phyloP scores from a whole-genome alignment of 106 monocot species.

The Platanthera zijinensis region DNA sequence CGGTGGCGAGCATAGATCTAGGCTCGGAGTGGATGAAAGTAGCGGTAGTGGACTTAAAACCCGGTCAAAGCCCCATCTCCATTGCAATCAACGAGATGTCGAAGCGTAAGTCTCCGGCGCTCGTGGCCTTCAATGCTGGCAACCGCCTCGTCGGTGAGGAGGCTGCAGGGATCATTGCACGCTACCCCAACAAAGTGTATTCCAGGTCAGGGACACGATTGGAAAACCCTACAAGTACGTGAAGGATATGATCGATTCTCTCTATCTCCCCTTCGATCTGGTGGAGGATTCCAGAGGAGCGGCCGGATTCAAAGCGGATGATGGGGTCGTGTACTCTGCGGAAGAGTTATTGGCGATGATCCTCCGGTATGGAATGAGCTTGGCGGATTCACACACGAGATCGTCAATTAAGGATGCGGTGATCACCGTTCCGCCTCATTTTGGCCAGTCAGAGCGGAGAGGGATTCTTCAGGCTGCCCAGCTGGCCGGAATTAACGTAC shows the following conservation, averaged over 20 bases:
- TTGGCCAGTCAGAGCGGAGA: conserved; percentile 89
- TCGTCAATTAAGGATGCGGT: conserved; percentile 60
- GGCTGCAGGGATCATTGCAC: conserved; percentile 77
- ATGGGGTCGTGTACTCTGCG: conserved; percentile 51
- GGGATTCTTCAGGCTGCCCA: conserved; percentile 78
- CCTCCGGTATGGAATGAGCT: conserved; percentile 40
- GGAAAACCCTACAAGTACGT: conserved; percentile 47
- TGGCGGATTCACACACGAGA: conserved; percentile 67
- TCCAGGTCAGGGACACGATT: conserved; percentile 71
- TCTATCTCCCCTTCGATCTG: conserved; percentile 80
- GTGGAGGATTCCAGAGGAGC: conserved; percentile 72
- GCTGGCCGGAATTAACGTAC: conserved; percentile 86
- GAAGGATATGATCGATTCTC: conserved; percentile 25
- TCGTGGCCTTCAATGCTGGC: conserved; percentile 63
- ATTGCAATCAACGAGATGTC: conserved; percentile 99
- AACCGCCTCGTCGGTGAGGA: conserved; percentile 82
- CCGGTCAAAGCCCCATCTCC: conserved; percentile 79
- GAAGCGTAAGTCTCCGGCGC: conserved; percentile 87
- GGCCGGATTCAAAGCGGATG: conserved; percentile 49
- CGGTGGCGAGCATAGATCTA: conserved; percentile 78
- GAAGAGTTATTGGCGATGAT: conserved; percentile 95
- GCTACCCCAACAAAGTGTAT: conserved; percentile 83
- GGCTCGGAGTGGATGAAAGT: conserved; percentile 97
- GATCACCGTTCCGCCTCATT: conserved; percentile 70
- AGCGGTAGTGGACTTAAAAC: conserved; percentile 81